Percentiles rank a stretch among this genome's conserved stretches.
These are phyloP conservation scores for Phytophthora aleatoria DNA, from an alignment of 352 stramenopile genomes.

Conservation along the genomic window DNA sequence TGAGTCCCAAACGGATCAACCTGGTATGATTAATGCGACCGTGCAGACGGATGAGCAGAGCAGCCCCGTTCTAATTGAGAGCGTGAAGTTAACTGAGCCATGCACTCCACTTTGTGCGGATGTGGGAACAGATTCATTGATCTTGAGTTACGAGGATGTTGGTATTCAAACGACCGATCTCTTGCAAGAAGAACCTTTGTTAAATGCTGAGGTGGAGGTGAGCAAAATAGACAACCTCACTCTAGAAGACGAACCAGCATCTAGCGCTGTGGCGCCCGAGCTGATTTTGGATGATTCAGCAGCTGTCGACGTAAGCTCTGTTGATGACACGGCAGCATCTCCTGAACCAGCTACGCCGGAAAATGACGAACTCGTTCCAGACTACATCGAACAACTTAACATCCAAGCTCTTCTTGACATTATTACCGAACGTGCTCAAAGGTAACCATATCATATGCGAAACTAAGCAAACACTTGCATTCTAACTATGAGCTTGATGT, in stretches of 20 bases:
- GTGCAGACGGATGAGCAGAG: slow-evolving; percentile 25
- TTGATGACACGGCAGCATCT: not conserved
- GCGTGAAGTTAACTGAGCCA: not conserved
- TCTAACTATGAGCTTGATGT: slow-evolving; percentile 4
- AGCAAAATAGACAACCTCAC: not conserved
- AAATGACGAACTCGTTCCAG: slow-evolving; percentile 15
- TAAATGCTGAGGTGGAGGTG: slow-evolving; percentile 17
- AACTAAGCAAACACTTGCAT: not conserved
- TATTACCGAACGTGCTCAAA: slow-evolving; percentile 37
- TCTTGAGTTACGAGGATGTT: slow-evolving; percentile 17
- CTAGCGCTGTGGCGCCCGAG: not conserved
- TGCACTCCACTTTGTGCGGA: slow-evolving; percentile 12
- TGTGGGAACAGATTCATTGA: slow-evolving; percentile 26
- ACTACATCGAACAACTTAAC: slow-evolving; percentile 38
- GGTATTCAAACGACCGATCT: slow-evolving; percentile 25
- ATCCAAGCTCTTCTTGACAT: slow-evolving; percentile 31
- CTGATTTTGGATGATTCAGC: slow-evolving; percentile 2
- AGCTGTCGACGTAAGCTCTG: not conserved
- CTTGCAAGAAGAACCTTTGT: slow-evolving; percentile 1
- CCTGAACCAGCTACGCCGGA: not conserved
- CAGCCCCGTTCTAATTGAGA: not conserved
- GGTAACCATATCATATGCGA: slow-evolving; percentile 25
- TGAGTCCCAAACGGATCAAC: slow-evolving; percentile 22
- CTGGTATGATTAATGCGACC: not conserved
- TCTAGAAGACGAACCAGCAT: not conserved